Conservation (phyloP, 2,329 filamentous ascomycete species). For the Diaporthe vexans region DNA sequence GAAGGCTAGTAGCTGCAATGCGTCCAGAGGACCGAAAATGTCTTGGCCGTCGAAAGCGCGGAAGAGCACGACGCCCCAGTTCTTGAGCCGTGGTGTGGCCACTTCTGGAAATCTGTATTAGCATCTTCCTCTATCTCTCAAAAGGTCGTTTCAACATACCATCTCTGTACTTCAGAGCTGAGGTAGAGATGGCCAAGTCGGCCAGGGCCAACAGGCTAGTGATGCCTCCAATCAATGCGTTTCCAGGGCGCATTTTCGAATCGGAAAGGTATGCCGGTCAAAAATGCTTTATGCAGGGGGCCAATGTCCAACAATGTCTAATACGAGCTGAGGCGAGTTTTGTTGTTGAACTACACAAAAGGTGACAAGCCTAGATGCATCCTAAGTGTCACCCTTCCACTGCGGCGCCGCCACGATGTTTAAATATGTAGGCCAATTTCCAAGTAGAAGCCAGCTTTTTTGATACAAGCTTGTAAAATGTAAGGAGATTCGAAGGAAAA, state of each 20-base stretch:
- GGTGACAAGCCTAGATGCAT: neutral
- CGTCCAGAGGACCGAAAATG: conserved; percentile 61
- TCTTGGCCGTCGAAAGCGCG: conserved; percentile 61
- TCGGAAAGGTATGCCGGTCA: neutral
- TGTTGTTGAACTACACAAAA: neutral
- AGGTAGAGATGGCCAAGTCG: neutral
- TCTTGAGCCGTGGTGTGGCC: conserved; percentile 39
- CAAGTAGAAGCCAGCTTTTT: neutral
- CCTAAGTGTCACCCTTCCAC: neutral
- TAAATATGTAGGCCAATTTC: neutral
- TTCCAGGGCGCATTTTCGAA: neutral
- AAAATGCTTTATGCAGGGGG: too few species aligned
- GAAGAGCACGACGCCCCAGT: conserved; percentile 60
- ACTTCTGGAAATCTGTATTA: neutral
- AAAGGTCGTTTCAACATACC: neutral
- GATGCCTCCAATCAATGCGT: neutral
- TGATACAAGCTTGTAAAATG: neutral
- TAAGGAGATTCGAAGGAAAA: neutral
- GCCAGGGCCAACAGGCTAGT: neutral
- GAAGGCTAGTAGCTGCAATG: conserved; percentile 57
- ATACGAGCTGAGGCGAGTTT: neutral
- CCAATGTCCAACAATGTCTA: accelerated
- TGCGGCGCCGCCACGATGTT: neutral
- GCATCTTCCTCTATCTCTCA: neutral
- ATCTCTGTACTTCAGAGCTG: neutral